These are phyloP conservation scores for Agroathelia rolfsii DNA, from an alignment of 1,284 basidiomycete species.

Conservation along the genomic window DNA sequence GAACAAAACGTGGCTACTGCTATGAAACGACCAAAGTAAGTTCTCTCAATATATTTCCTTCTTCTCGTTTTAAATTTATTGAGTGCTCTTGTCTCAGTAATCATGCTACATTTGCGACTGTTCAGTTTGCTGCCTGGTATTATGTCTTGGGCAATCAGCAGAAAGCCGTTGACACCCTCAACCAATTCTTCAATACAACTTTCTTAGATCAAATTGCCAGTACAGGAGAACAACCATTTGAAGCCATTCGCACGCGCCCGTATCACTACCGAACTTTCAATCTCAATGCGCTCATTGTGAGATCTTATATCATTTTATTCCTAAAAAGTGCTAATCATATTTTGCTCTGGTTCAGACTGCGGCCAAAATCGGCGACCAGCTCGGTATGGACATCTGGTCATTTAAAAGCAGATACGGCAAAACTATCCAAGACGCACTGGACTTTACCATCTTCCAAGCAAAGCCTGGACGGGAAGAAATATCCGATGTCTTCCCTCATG, in stretches of 20 bases:
- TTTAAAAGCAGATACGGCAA: slow-evolving; percentile 38
- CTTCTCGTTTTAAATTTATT: slow-evolving; percentile 2
- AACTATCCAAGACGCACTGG: slow-evolving; percentile 46
- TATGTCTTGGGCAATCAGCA: slow-evolving; percentile 26
- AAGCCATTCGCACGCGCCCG: slow-evolving; percentile 48
- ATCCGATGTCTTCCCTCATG: slow-evolving; percentile 38
- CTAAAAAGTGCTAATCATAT: slow-evolving; percentile 8
- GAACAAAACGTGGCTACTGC: slow-evolving; percentile 35
- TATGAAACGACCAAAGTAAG: slow-evolving; percentile 26
- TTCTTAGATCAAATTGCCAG: slow-evolving; percentile 44
- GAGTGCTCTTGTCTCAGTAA: slow-evolving; percentile 29
- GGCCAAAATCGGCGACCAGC: slow-evolving; percentile 45
- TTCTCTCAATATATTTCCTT: slow-evolving; percentile 2
- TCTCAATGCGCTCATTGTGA: slow-evolving; percentile 47
- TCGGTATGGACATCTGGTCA: slow-evolving; percentile 42
- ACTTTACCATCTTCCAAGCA: slow-evolving; percentile 40
- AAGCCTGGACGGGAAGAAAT: slow-evolving; percentile 35
- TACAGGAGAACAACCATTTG: slow-evolving; percentile 51
- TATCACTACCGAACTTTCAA: slow-evolving; percentile 53
- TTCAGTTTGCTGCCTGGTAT: slow-evolving; percentile 29
- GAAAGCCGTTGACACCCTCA: slow-evolving; percentile 29
- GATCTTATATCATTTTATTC: slow-evolving; percentile 15
- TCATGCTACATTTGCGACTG: slow-evolving; percentile 36
- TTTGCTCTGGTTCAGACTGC: slow-evolving; percentile 26
- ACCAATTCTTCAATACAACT: slow-evolving; percentile 33